A percentile compares a stretch with the other conserved stretches of the same genome.
Evolutionary conservation across 805 yeast species (phyloP).

Genomic region (Hanseniaspora guilliermondii): DNA sequence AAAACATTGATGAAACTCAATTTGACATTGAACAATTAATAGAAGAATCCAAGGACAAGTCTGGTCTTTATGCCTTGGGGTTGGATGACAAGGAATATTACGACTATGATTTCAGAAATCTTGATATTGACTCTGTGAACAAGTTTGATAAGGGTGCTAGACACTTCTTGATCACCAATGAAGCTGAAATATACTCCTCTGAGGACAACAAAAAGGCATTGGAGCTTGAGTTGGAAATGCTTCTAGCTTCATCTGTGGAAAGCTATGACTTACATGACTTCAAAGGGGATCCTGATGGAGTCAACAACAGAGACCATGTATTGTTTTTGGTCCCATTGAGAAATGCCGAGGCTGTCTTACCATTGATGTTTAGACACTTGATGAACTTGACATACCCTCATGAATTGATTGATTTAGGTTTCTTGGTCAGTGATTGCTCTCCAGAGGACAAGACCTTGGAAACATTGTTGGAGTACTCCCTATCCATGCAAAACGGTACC

Average conservation of each 20-base stretch:
- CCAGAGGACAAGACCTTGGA: constrained; percentile 53
- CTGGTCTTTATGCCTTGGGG: constrained; percentile 3
- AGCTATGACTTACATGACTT: constrained; percentile 50
- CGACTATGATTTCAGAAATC: constrained; percentile 26
- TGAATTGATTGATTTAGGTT: constrained; percentile 63
- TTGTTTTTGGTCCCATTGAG: constrained; percentile 63
- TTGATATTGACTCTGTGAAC: constrained; percentile 25
- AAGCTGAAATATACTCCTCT: constrained; percentile 25
- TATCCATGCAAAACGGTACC: constrained; percentile 60
- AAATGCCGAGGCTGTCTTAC: constrained; percentile 64
- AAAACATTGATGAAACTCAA: not conserved
- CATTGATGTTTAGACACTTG: constrained; percentile 71
- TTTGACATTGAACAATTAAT: constrained; percentile 9
- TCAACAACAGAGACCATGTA: constrained; percentile 45
- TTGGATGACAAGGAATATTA: constrained; percentile 26
- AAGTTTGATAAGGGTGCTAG: constrained; percentile 32
- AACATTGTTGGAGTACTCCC: constrained; percentile 49
- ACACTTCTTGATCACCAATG: constrained; percentile 28
- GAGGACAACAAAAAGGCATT: constrained; percentile 23
- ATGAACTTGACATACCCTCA: constrained; percentile 83
- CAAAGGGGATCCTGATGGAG: constrained; percentile 42
- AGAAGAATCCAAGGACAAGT: constrained; percentile 7
- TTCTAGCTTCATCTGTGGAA: constrained; percentile 40
- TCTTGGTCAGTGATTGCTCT: constrained; percentile 69
- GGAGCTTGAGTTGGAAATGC: constrained; percentile 28